Evolutionary conservation across 345 rosid genomes (phyloP), one percentile per base, ranked within the genome.

Genomic region (Eucalyptus polyanthemos): DNA sequence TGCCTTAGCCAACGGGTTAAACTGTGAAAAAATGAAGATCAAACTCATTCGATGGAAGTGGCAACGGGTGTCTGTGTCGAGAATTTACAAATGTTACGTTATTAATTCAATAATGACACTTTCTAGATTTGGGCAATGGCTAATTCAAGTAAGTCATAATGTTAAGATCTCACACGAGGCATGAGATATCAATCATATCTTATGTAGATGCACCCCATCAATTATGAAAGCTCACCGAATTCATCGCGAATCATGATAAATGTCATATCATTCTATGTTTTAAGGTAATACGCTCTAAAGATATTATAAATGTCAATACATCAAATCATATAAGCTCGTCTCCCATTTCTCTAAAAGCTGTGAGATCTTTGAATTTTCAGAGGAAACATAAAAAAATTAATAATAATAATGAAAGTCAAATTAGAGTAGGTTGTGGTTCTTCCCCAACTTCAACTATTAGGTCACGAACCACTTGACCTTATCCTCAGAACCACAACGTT

Each of bases 11-110:
- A 69, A 31, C 4, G 0, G 80, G 42, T 40, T 31, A 9, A 31
- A 31, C 13, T 4, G 24, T 5, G 6, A 31, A 4, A 65, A 8
- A 15, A 31, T 31, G 42, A 69, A 69, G 80, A 69, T 31, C 10
- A 31, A 69, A 69, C 2, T 69, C 24, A 69, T 8, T 69, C 2
- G 1, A 69, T 31, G 42, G 3, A 31, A 31, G 7, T 69, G 24
- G 24, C 7, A 9, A 31, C 11, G 1, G 6, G 1, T 9, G 7
- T 8, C 5, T 8, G 42, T 69, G 6, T 1, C 0, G 4, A 21
- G 11, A 69, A 69, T 31, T 16, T 16, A 69, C 16, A 9, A 37
- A 16, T 31, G 12, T 31, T 16, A 67, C 4, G 6, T 16, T n/a
- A n/a, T 65, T n/a, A 1, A 65, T 65, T n/a, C 21, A 1, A n/a